Percentiles rank a stretch among this genome's conserved stretches.
Conservation (phyloP, 192 early-diverging fungal genomes). For the Gamsiella multidivaricata region DNA sequence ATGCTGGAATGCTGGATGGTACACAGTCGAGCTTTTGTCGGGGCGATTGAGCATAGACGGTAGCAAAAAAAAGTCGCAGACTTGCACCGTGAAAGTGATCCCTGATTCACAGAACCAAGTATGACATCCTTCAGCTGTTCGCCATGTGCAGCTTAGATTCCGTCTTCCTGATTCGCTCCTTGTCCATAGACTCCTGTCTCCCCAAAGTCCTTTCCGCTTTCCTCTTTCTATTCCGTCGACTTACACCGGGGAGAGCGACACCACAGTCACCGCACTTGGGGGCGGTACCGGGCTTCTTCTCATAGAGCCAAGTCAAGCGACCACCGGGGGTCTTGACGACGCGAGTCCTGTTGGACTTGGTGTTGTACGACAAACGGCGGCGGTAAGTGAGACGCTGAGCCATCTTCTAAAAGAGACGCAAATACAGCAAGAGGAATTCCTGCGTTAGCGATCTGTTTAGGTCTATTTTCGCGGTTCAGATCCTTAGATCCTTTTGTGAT, state of each 20-base stretch:
- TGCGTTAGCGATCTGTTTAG: constrained; percentile 13
- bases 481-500: no score
- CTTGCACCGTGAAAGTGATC: no score
- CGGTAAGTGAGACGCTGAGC: constrained; percentile 87
- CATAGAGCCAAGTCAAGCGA: constrained; percentile 91
- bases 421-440: background rate
- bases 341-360: constrained; percentile 79
- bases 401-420: constrained; percentile 62
- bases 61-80: no score
- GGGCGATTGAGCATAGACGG: no score
- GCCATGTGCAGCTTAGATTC: background rate
- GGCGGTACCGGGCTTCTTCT: constrained; percentile 91
- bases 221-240: constrained; percentile 27
- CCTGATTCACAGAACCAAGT: no score
- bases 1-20: no score
- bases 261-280: constrained; percentile 99
- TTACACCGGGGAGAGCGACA: constrained; percentile 86
- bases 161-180: background rate
- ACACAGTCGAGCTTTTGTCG: no score
- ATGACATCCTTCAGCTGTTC: no score
- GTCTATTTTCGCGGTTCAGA: no score
- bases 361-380: constrained; percentile 91
- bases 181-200: background rate
- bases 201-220: background rate
- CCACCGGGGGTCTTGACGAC: constrained; percentile 94